Evolutionary conservation across 257 asterid species (phyloP), one percentile per base, ranked within the genome.

Genomic region (Eustoma russellianum): DNA sequence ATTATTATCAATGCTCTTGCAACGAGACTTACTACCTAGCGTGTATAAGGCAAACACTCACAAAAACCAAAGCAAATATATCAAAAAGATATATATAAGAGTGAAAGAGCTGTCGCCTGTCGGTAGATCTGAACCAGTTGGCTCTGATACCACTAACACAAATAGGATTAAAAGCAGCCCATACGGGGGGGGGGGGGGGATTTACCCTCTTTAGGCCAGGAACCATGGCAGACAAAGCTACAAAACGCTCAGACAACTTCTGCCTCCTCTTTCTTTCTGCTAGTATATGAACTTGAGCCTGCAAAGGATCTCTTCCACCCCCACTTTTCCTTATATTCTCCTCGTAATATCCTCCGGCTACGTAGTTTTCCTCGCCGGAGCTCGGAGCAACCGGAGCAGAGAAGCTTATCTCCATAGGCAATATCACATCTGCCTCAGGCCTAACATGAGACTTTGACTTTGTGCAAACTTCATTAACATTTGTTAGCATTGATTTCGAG

Each of bases 121-220:
- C n/a, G n/a, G n/a, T n/a, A n/a, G n/a, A n/a, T n/a, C n/a, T n/a
- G n/a, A n/a, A n/a, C n/a, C n/a, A n/a, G n/a, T n/a, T n/a, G n/a
- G n/a, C n/a, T n/a, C n/a, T n/a, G n/a, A n/a, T n/a, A n/a, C n/a
- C n/a, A n/a, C n/a, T n/a, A n/a, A n/a, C n/a, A n/a, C n/a, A n/a
- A n/a, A n/a, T n/a, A n/a, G n/a, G n/a, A n/a, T n/a, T n/a, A n/a
- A n/a, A n/a, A n/a, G n/a, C n/a, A n/a, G n/a, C n/a, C n/a, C n/a
- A n/a, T n/a, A n/a, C n/a, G n/a, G n/a, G n/a, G n/a, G n/a, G n/a
- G n/a, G n/a, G n/a, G n/a, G n/a, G n/a, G n/a, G n/a, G n/a, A n/a
- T n/a, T n/a, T 38, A 70, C 75, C 75, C 64, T 70, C 59, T 64
- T 60, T 6, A 64, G 61, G 47, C 65, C 66, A 11, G 75, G 75